Evolutionary conservation across 2,329 filamentous ascomycete species (phyloP).

Genomic region (Neofusicoccum ribis): DNA sequence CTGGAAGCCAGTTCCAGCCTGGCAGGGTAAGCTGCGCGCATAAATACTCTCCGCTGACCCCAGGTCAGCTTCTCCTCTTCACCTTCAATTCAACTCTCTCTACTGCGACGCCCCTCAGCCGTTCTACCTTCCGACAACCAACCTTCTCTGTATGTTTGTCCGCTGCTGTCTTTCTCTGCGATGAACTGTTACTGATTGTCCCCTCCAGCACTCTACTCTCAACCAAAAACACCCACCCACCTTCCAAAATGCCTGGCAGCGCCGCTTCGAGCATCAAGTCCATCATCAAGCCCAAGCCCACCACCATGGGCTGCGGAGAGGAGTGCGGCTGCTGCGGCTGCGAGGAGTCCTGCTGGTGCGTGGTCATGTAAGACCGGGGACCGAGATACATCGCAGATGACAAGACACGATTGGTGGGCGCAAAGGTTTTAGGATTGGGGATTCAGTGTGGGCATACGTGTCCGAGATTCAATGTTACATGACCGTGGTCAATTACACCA

Average conservation of each 20-base stretch:
- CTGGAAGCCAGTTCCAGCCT: not conserved
- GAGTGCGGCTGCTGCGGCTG: constrained; percentile 41
- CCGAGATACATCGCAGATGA: no score
- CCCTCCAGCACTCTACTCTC: not conserved
- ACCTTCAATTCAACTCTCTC: not conserved
- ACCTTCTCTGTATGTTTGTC: not conserved
- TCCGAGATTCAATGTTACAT: no score
- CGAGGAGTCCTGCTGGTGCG: constrained; percentile 39
- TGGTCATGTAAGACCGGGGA: constrained; percentile 30
- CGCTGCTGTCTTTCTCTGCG: no score
- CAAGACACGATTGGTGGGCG: no score
- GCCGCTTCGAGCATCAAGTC: constrained; percentile 36
- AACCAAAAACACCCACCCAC: not conserved
- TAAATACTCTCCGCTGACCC: not conserved
- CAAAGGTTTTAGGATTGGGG: no score
- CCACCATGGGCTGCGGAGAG: constrained; percentile 35
- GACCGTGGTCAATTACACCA: no score
- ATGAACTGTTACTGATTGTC: not conserved
- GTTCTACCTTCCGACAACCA: not conserved
- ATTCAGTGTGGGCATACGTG: no score
- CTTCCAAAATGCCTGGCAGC: constrained; percentile 33
- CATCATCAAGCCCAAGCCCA: constrained; percentile 40
- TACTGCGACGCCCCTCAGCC: not conserved
- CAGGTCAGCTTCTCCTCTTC: not conserved
- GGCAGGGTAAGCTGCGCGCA: not conserved